Percentiles rank a stretch among this genome's conserved stretches.
Conservation (phyloP, 345 rosid species). For the Salix exigua region DNA sequence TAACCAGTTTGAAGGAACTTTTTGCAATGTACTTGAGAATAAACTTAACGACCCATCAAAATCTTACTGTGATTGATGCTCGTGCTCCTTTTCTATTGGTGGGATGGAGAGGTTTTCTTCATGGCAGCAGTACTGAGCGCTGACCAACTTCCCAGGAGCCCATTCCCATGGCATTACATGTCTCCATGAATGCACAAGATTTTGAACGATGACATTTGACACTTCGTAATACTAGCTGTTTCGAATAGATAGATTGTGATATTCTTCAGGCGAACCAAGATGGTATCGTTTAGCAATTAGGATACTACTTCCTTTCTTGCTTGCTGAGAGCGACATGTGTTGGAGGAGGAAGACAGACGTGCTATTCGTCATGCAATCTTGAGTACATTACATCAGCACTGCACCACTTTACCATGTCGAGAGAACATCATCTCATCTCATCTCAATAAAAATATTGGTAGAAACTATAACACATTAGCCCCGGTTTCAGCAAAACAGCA, state of each 20-base stretch:
- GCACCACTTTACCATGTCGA: no score
- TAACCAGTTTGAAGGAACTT: neutral
- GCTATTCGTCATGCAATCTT: neutral
- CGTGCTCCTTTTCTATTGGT: neutral
- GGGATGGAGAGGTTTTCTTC: neutral
- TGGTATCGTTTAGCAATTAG: neutral
- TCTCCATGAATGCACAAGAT: neutral
- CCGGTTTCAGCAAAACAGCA: neutral
- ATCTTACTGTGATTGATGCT: neutral
- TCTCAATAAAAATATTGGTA: no score
- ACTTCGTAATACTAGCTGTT: neutral
- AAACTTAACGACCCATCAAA: neutral
- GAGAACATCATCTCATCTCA: no score
- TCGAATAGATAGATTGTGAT: neutral
- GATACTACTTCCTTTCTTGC: neutral
- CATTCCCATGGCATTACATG: neutral
- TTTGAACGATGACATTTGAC: neutral
- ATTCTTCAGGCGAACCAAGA: neutral
- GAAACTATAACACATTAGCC: conserved; percentile 2
- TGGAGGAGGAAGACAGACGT: neutral
- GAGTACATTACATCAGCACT: no score
- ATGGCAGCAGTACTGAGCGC: neutral
- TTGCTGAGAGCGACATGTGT: neutral
- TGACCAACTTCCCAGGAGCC: neutral
- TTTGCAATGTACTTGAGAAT: neutral